Base-by-base conservation (phyloP, 768 basidiomycete genomes). In the Leccinum fibrillosum region DNA sequence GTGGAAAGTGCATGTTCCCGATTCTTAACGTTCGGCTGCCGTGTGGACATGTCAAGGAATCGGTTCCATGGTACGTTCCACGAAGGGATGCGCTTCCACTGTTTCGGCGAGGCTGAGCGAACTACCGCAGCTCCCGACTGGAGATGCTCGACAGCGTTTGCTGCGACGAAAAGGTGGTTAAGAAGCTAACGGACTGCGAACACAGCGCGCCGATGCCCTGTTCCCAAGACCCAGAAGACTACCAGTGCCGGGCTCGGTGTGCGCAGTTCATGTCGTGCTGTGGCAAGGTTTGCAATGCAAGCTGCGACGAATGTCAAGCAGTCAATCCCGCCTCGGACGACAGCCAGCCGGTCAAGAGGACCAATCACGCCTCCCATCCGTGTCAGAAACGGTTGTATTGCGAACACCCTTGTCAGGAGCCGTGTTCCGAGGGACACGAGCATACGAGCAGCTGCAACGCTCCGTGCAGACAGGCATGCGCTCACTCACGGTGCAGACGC, bases 371-470 rank as follows among this genome's bases (percentile, higher is more conserved):
- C 0, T 8, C 42, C 0, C 86, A 88, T 64, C 69, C 73, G 0
- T 89, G 88, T 67, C 72, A 80, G 55, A 77, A 79, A 49, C 50
- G 49, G 4, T 74, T 86, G 0, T 81, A 80, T 64, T 89, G 88
- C 64, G 79, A 77, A 12, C 85, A 88, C 69, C 56, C 62, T 2
- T 89, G 88, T 59, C 69, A 68, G 8, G 71, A 72, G 2, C 56
- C 65, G 2, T 90, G 88, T 55, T 81, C 83, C 0, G 66, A 68
- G 39, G 69, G 75, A 2, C 85, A 88, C 55, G 59, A 76, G 44
- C 84, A 84, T 61, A 78, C 79, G 11, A 71, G 64, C 0, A 62
- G 56, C 10, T 89, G 87, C 66, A 74, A 58, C 52, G 62, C 74
- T 19, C 58, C 64, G 5, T 88, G 86, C 59, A 75, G 81, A 21